Evolutionary conservation across 306 rosid species (phyloP).

Genomic region (Glycine latifolia): DNA sequence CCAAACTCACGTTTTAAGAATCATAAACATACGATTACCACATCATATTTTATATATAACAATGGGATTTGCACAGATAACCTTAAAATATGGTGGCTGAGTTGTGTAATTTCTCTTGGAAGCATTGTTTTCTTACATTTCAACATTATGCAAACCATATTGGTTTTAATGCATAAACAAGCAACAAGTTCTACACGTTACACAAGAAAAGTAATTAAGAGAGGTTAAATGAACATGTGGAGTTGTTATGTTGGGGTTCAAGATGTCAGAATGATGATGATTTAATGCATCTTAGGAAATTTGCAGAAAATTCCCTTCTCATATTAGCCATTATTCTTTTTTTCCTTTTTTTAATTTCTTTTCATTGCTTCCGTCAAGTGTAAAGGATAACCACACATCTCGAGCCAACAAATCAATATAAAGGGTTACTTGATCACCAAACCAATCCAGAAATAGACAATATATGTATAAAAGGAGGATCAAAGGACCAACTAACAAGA

Average conservation of each 20-base stretch:
- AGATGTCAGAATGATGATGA: constrained; percentile 2
- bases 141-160: constrained; percentile 17
- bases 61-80: not conserved
- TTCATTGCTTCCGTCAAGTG: constrained; percentile 13
- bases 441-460: too few relatives aligned
- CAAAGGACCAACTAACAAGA: constrained; percentile 36
- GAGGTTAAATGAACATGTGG: constrained; percentile 10
- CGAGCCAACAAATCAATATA: not conserved
- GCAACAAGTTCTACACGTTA: not conserved
- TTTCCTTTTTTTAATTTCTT: not conserved
- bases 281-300: not conserved
- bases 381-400: not conserved
- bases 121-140: not conserved
- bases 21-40: not conserved
- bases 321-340: constrained; percentile 2
- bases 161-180: not conserved
- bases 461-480: too few relatives aligned
- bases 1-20: too few relatives aligned
- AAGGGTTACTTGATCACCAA: too few relatives aligned
- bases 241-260: constrained; percentile 5
- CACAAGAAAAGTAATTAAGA: not conserved
- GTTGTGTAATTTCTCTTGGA: not conserved
- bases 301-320: not conserved
- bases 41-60: not conserved
- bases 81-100: not conserved